Conservation (phyloP, 805 yeast genomes). For the Schwanniomyces vanrijiae region DNA sequence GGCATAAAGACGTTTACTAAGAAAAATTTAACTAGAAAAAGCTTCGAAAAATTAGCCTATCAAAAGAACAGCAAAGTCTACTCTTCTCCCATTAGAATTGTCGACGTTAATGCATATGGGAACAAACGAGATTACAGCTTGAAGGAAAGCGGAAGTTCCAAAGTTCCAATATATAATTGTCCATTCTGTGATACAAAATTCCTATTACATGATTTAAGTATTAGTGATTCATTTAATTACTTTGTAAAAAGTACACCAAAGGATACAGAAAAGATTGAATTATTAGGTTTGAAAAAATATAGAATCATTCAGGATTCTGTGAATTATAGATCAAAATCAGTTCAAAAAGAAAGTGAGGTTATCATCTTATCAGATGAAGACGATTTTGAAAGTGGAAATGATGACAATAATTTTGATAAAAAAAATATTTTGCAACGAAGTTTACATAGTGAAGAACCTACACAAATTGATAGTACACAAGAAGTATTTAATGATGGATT, state of each 20-base stretch:
- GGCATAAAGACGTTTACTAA: slow-evolving; percentile 22
- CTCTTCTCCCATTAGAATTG: slow-evolving; percentile 3
- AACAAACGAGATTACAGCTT: background rate
- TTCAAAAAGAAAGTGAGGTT: slow-evolving; percentile 16
- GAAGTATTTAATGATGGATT: slow-evolving; percentile 29
- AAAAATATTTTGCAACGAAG: background rate
- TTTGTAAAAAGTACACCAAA: slow-evolving; percentile 40
- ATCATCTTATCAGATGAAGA: slow-evolving; percentile 33
- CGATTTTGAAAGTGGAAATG: slow-evolving; percentile 4
- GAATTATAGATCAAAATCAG: slow-evolving; percentile 2
- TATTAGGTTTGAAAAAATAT: slow-evolving; percentile 33
- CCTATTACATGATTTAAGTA: slow-evolving; percentile 30
- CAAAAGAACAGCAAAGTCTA: slow-evolving; percentile 2
- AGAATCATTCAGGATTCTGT: slow-evolving; percentile 29
- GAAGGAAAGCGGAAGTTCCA: background rate
- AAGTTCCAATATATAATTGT: slow-evolving; percentile 34
- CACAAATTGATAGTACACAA: slow-evolving; percentile 10
- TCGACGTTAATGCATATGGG: background rate
- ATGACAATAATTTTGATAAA: background rate
- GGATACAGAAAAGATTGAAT: slow-evolving; percentile 33
- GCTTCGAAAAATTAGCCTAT: slow-evolving; percentile 9
- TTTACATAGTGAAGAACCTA: slow-evolving; percentile 1
- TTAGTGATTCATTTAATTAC: slow-evolving; percentile 40
- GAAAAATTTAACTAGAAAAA: slow-evolving; percentile 26
- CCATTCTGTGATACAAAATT: slow-evolving; percentile 40